Conservation (phyloP, 108 stramenopile genomes). For the Cyclotella choctawhatcheeana region DNA sequence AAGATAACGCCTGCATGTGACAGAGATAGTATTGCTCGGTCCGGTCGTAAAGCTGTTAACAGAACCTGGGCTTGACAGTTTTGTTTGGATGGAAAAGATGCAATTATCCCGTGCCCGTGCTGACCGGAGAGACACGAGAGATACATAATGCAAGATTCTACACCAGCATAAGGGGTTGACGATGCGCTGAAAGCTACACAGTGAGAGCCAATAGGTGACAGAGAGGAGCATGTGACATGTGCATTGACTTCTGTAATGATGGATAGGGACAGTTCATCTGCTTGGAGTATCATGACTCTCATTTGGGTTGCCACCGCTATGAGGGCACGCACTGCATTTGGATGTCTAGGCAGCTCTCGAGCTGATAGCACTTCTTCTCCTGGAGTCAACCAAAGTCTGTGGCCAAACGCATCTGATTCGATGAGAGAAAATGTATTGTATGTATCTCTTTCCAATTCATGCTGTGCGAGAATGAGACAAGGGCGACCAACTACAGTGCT, state of each 20-base stretch:
- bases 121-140: constrained; percentile 63
- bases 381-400: constrained; percentile 60
- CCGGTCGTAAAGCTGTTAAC: constrained; percentile 72
- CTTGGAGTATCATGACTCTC: constrained; percentile 72
- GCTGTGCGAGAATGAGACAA: constrained; percentile 57
- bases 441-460: constrained; percentile 30
- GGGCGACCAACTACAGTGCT: constrained; percentile 37
- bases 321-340: constrained; percentile 44
- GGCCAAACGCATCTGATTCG: constrained; percentile 27
- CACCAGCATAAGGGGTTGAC: constrained; percentile 26
- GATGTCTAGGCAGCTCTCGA: constrained; percentile 59
- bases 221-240: constrained; percentile 40
- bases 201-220: constrained; percentile 78
- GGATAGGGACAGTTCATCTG: constrained; percentile 39
- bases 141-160: constrained; percentile 60
- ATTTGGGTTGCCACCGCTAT: constrained; percentile 71
- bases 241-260: constrained; percentile 55
- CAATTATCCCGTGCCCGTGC: constrained; percentile 58
- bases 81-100: constrained; percentile 55
- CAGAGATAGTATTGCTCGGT: constrained; percentile 64
- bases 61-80: constrained; percentile 40
- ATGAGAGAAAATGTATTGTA: constrained; percentile 46
- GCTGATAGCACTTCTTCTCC: constrained; percentile 65
- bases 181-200: constrained; percentile 72
- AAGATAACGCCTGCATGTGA: constrained; percentile 56